Percentiles rank a stretch among this genome's conserved stretches.
phyloP scores from a whole-genome alignment of 495 filamentous ascomycete genomes.

The Umbilicaria muhlenbergii region DNA sequence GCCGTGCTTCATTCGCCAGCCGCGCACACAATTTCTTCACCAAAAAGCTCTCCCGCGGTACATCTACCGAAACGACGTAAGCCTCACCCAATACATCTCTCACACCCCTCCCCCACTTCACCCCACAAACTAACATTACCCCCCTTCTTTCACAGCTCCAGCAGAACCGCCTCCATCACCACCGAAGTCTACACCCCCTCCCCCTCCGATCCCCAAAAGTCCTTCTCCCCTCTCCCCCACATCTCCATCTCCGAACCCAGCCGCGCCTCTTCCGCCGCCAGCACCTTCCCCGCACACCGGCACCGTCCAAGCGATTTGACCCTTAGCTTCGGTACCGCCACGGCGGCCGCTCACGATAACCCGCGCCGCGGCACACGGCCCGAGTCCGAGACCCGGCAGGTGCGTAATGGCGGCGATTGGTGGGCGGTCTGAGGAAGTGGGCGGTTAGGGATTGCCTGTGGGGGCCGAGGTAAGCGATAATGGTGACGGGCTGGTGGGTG shows the following conservation, averaged over 20 bases:
- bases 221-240: constrained; percentile 25
- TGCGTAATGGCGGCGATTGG: no score
- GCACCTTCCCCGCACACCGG: constrained; percentile 70
- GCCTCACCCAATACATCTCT: constrained; percentile 3
- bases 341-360: no score
- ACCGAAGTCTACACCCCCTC: constrained; percentile 28
- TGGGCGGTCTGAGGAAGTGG: no score
- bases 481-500: no score
- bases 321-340: no score
- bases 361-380: no score
- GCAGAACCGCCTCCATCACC: constrained; percentile 1
- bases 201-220: constrained; percentile 42
- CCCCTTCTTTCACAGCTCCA: not conserved
- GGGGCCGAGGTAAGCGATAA: no score
- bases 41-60: not conserved
- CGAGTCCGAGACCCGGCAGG: no score
- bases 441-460: no score
- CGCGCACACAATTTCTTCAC: constrained; percentile 1
- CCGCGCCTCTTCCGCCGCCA: constrained; percentile 63
- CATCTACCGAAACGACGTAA: constrained; percentile 2
- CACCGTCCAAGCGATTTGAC: constrained; percentile 45
- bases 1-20: constrained; percentile 1
- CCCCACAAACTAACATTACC: not conserved
- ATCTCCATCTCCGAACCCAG: constrained; percentile 58
- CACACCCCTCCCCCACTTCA: constrained; percentile 6